These are phyloP conservation scores for Diplogelasinospora grovesii DNA, from an alignment of 495 filamentous ascomycete genomes.

Conservation along the genomic window DNA sequence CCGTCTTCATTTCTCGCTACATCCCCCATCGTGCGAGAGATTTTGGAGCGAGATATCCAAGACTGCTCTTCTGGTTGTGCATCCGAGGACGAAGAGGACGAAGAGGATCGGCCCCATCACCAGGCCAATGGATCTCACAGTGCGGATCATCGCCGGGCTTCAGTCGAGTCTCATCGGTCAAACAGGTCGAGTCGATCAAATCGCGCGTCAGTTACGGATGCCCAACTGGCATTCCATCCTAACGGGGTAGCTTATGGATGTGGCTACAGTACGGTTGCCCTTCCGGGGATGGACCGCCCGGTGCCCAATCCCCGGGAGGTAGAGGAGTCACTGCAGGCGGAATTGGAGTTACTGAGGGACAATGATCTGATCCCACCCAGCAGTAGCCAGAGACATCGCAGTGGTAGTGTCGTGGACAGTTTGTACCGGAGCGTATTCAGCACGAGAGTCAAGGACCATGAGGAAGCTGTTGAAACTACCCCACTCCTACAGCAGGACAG, in stretches of 20 bases:
- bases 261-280: slow-evolving; percentile 35
- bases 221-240: slow-evolving; percentile 61
- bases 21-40: slow-evolving; percentile 56
- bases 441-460: slow-evolving; percentile 43
- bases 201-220: slow-evolving; percentile 9
- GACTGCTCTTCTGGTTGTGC: slow-evolving; percentile 49
- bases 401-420: slow-evolving; percentile 12
- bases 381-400: slow-evolving; percentile 25
- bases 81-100: slow-evolving; percentile 29
- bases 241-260: slow-evolving; percentile 57
- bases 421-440: slow-evolving; percentile 37
- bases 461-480: slow-evolving; percentile 50
- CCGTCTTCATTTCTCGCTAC: slow-evolving; percentile 21
- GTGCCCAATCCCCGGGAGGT: slow-evolving; percentile 45
- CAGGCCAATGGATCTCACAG: slow-evolving; percentile 28
- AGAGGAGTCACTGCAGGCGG: slow-evolving; percentile 58
- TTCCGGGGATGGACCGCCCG: slow-evolving; percentile 47
- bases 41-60: slow-evolving; percentile 61
- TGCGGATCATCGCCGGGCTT: no score
- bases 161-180: no score
- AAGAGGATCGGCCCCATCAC: slow-evolving; percentile 2
- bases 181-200: background rate
- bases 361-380: slow-evolving; percentile 66
- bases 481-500: slow-evolving; percentile 21
- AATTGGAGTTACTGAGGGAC: slow-evolving; percentile 67